Evolutionary conservation across 768 basidiomycete species (phyloP).

Genomic region (Tubosaeta sp.): DNA sequence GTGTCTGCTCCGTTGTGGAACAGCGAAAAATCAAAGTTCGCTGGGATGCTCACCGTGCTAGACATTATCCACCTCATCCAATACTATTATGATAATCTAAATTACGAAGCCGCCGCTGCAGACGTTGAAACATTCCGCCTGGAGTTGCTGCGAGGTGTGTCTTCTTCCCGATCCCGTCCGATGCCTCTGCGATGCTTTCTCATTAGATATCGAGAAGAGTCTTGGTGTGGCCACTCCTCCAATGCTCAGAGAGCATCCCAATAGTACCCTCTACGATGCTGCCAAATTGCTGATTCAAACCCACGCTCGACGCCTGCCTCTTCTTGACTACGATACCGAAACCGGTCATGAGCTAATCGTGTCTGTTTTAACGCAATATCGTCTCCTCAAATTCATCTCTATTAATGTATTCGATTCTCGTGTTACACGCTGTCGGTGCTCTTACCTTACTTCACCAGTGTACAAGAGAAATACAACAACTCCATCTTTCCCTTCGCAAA

Average conservation of each 20-base stretch:
- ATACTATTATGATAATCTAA: constrained; percentile 87
- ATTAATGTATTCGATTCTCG: constrained; percentile 68
- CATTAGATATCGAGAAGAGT: constrained; percentile 84
- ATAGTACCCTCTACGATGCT: constrained; percentile 84
- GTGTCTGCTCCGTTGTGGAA: constrained; percentile 99
- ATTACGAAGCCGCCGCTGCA: constrained; percentile 76
- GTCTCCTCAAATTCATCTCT: constrained; percentile 96
- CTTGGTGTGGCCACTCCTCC: constrained; percentile 92
- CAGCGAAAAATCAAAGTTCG: constrained; percentile 87
- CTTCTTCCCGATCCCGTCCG: constrained; percentile 6
- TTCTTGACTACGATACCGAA: constrained; percentile 89
- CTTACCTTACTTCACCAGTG: constrained; percentile 50
- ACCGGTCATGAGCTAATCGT: constrained; percentile 96
- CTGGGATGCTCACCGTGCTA: constrained; percentile 98
- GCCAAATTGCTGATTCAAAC: constrained; percentile 89
- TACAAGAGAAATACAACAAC: constrained; percentile 73
- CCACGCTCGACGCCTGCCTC: constrained; percentile 89
- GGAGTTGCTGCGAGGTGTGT: constrained; percentile 80
- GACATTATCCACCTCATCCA: constrained; percentile 99
- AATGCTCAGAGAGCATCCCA: constrained; percentile 83
- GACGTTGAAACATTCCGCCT: constrained; percentile 93
- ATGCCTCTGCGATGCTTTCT: constrained; percentile 5
- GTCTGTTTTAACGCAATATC: constrained; percentile 94
- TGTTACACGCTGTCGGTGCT: neutral
- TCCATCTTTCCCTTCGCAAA: constrained; percentile 76